A percentile compares a stretch with the other conserved stretches of the same genome.
phyloP scores from a whole-genome alignment of 2,329 filamentous ascomycete species.

The Aspergillus quadrilineatus region DNA sequence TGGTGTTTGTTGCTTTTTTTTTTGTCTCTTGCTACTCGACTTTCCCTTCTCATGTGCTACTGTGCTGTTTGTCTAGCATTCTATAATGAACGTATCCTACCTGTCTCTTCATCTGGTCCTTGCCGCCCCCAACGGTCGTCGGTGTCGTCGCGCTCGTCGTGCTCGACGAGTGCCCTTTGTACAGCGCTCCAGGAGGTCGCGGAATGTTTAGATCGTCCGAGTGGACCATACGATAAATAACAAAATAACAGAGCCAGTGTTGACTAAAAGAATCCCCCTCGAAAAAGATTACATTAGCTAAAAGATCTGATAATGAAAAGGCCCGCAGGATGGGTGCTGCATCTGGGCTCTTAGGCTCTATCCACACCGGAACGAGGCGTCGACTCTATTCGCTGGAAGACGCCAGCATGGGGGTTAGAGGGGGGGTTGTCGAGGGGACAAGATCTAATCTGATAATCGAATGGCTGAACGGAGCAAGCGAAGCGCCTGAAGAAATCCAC shows the following conservation, averaged over 20 bases:
- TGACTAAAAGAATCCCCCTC: not conserved
- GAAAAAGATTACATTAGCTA: constrained; percentile 13
- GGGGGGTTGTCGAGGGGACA: not conserved
- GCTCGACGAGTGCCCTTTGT: too few species aligned
- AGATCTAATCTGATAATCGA: constrained; percentile 18
- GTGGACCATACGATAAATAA: not conserved
- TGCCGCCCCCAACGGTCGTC: too few species aligned
- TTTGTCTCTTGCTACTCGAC: constrained; percentile 25
- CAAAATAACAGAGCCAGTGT: not conserved
- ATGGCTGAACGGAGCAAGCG: not conserved
- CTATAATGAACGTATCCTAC: constrained; percentile 21
- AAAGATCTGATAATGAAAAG: constrained; percentile 25
- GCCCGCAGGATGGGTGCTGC: constrained; percentile 6
- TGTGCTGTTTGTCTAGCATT: constrained; percentile 22
- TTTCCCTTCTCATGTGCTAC: constrained; percentile 18
- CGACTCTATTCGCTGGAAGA: constrained; percentile 15
- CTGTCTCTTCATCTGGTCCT: not conserved
- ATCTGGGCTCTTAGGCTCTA: constrained; percentile 20
- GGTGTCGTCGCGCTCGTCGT: too few species aligned
- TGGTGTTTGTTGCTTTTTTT: constrained; percentile 36
- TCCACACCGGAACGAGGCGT: constrained; percentile 8
- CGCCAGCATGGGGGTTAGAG: constrained; percentile 2
- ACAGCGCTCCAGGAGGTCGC: not conserved
- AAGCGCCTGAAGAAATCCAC: constrained; percentile 2
- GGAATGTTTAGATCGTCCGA: not conserved